Base-by-base conservation (phyloP, 2,329 filamentous ascomycete genomes). In the Xylariales sp. region DNA sequence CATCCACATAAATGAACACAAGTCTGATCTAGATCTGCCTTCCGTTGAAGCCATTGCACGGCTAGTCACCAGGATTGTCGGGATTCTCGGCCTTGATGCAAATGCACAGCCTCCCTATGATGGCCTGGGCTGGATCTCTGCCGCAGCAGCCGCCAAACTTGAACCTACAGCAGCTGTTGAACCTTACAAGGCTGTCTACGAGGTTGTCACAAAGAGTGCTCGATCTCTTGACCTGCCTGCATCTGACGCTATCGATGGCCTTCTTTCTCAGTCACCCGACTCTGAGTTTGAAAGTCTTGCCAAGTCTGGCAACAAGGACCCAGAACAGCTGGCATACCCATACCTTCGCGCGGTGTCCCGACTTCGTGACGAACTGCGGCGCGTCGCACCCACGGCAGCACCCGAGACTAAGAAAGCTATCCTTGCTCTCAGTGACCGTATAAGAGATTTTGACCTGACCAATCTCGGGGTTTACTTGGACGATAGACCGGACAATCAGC, bases 391-490 rank as follows among this genome's bases (percentile, higher is more conserved):
- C 1, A 60, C 64, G 2, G 60, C 66, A 24, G 52, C 62, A 0
- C 61, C 71, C 0, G 63, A 72, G 13, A 69, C 78, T 2, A 79
- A 84, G 42, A 87, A 88, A 55, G 76, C 84, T 4, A 80, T 93
- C 25, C 77, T 96, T 2, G 62, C 70, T 0, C 74, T 95, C 32
- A 93, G 85, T 48, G 91, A 95, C 56, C 73, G 76, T 14, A 78
- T 96, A 29, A 85, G 90, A 37, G 87, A 96, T 57, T 72, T 79
- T 8, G 81, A 90, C 40, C 77, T 96, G 10, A 90, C 86, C 52
- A 81, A 90, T 41, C 67, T 94, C 0, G 87, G 84, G 25, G 84
- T 96, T 41, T 94, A 94, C 54, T 79, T 96, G 1, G 90, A 96
- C 55, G 90, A 96, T 53, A 78, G 88, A 34, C 67, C 66, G n/a